Evolutionary conservation across 441 rosid genomes (phyloP).

Genomic region (Aleurites moluccanus): DNA sequence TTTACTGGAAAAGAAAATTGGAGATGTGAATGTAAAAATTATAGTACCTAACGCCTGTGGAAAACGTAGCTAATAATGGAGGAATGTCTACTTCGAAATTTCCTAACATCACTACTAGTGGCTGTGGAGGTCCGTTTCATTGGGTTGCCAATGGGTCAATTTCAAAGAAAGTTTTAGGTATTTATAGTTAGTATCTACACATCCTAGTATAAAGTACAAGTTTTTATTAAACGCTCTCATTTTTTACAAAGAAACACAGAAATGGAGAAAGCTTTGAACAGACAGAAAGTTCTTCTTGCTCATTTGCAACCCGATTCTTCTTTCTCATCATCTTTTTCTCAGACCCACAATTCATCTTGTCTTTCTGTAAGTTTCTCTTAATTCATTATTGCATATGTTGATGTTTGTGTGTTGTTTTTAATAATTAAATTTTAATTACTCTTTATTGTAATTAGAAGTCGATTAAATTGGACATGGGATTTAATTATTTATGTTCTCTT

Average conservation of each 20-base stretch:
- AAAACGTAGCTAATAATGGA: neutral
- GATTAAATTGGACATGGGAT: neutral
- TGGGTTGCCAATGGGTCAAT: neutral
- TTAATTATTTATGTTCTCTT: neutral
- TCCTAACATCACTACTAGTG: neutral
- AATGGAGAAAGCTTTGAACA: slow-evolving; percentile 77
- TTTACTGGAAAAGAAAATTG: neutral
- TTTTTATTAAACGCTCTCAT: neutral
- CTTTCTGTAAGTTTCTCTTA: slow-evolving; percentile 51
- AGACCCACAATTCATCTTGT: slow-evolving; percentile 32
- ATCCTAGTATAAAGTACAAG: no score
- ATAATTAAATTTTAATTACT: neutral
- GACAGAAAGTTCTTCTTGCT: slow-evolving; percentile 73
- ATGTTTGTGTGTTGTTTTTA: neutral
- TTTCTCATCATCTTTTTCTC: slow-evolving; percentile 12
- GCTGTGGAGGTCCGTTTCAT: no score
- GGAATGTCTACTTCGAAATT: neutral
- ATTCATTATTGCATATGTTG: neutral
- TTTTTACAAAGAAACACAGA: slow-evolving; percentile 4
- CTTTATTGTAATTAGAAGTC: neutral
- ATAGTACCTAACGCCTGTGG: neutral
- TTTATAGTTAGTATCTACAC: no score
- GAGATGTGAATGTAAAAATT: neutral
- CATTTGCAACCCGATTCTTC: slow-evolving; percentile 62
- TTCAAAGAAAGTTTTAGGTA: no score